phyloP scores from a whole-genome alignment of 257 asterid genomes.

The Oldenlandia corymbosa region DNA sequence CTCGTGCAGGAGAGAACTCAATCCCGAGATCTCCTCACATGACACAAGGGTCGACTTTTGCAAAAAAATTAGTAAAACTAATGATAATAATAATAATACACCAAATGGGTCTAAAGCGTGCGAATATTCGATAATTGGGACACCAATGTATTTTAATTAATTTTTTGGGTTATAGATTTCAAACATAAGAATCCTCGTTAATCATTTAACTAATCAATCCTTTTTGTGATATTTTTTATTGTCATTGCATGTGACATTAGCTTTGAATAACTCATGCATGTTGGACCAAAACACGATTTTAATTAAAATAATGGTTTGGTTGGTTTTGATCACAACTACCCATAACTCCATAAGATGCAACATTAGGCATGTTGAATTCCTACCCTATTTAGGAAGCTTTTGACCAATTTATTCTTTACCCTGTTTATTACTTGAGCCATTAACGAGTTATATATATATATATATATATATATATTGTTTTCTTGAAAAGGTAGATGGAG shows the following conservation, averaged over 20 bases:
- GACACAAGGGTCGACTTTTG: constrained; percentile 28
- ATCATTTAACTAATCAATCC: constrained; percentile 40
- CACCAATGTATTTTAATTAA: constrained; percentile 23
- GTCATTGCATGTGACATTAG: constrained; percentile 45
- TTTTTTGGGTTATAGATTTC: constrained; percentile 10
- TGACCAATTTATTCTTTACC: too few species aligned
- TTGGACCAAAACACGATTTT: constrained; percentile 9
- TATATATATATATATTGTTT: too few species aligned
- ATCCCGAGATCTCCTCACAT: constrained; percentile 77
- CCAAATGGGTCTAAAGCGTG: constrained; percentile 55
- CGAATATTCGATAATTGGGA: constrained; percentile 70
- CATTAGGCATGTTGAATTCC: too few species aligned
- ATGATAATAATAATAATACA: constrained; percentile 23
- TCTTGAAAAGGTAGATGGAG: too few species aligned
- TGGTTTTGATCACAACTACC: too few species aligned
- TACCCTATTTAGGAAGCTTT: too few species aligned
- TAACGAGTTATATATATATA: too few species aligned
- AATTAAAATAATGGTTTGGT: too few species aligned
- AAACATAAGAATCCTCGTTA: constrained; percentile 29
- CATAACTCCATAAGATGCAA: too few species aligned
- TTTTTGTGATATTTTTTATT: constrained; percentile 12
- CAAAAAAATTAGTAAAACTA: too few species aligned
- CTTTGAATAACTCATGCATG: constrained; percentile 39
- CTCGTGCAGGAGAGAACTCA: constrained; percentile 34
- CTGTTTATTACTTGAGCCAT: too few species aligned